Base-by-base conservation (phyloP, 1,284 basidiomycete genomes). In the Heterobasidion occidentale region DNA sequence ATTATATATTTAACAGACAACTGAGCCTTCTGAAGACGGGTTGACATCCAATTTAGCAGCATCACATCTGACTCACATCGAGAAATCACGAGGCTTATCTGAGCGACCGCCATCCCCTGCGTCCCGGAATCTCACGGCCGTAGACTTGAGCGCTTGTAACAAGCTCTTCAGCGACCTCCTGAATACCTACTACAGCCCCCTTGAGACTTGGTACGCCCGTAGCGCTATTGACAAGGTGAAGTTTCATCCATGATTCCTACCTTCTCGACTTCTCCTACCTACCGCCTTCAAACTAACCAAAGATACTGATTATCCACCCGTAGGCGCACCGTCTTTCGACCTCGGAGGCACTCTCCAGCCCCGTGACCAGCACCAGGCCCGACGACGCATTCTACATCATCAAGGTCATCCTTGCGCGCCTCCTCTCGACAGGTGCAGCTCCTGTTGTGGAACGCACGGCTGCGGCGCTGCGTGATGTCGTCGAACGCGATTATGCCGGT, bases 381-480 rank as follows among this genome's bases (percentile, higher is more conserved):
- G 94, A 98, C 67, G 94, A 98, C 64, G 90, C 88, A 2, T 98
- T 98, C 71, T 98, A 95, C 70, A 88, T 98, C 56, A 74, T 97
- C 60, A 97, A 95, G 70, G 77, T 86, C 3, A 86, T 94, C 2
- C 75, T 94, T 5, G 74, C 81, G 15, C 80, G 94, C 9, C 73
- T 92, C 35, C 67, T 95, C 15, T 86, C 86, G 0, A 88, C 87
- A 0, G 92, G 91, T 0, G 87, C 86, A 2, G 62, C 84, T 1
- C 66, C 67, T 2, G 81, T 79, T 1, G 77, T 94, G 2, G 74
- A 80, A 55, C 74, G 73, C 17, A 84, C 85, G 59, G 72, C 85
- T 2, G 77, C 79, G 19, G 81, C 80, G 53, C 74, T 97, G 11
- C 75, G 80, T 53, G 84, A 86, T 8, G 78, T 90, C 19, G 76